Evolutionary conservation across 768 basidiomycete genomes (phyloP), one percentile per base, ranked within the genome.

Genomic region (Phanerochaete carnosa): DNA sequence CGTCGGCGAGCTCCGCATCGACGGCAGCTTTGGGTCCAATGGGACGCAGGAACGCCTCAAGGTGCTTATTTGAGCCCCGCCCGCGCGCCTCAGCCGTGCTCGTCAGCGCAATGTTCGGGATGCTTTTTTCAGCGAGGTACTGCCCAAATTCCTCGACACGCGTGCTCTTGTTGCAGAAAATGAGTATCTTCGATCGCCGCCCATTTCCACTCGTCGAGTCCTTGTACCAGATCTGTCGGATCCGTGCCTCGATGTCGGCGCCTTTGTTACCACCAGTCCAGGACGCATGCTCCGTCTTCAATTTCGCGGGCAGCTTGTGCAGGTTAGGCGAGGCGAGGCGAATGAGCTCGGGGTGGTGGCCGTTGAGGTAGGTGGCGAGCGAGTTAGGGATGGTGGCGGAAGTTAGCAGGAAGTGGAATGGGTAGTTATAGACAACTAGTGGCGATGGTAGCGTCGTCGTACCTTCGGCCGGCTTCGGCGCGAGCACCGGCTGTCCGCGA

Each of bases 361-460:
- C 73, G 62, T 83, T 79, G 29, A 93, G 79, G 70, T 91, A 89
- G 23, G 78, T 70, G 28, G 84, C 81, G 51, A 92, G 85, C 2
- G 89, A 82, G 33, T 84, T 81, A 7, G 95, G 94, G 62, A 97
- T 90, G 2, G 95, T 96, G 0, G 95, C 95, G 47, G 89, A 89
- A 16, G 89, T 87, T 28, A 97, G 80, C 57, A 96, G 66, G 45
- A 96, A 75, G 70, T 93, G 83, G 80, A 92, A 93, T 4, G 92
- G 92, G 70, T 89, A 88, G 37, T 81, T 72, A 51, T 79, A 69
- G 28, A 78, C 75, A 9, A 59, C 63, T 2, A 64, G 60, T 29
- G 61, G 28, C 3, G 54, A 4, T 11, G 55, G 19, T n/a, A n/a
- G n/a, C 47, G 43, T 25, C 13, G 35, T 26, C 11, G 55, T 16